Evolutionary conservation across 768 basidiomycete species (phyloP), one percentile per base, ranked within the genome.

Genomic region (Tylopilus rubrobrunneus): DNA sequence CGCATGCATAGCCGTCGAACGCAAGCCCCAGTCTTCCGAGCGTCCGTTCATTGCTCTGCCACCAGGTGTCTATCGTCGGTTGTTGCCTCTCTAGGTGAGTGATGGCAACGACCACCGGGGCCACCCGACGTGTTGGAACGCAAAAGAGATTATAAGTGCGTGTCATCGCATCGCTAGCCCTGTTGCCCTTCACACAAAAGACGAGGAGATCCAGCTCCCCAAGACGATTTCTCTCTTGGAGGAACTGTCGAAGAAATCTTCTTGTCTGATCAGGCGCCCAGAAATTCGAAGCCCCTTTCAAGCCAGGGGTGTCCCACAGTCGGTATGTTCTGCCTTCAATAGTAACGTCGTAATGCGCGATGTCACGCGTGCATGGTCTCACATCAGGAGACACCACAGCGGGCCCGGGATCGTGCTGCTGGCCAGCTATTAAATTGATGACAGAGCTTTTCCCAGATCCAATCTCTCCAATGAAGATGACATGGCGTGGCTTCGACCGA

Each of bases 401-500:
- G 3, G 14, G 36, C 1, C 29, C 29, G 29, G 7, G 1, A 7
- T 64, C 29, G 7, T 31, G 23, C n/a, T n/a, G n/a, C n/a, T n/a
- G n/a, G 19, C 55, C 63, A 7, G 57, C 55, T 39, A 77, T 57
- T 62, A 79, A 69, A 44, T 77, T 78, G 55, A 78, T 64, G 19
- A 77, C 58, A 0, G 73, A 75, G 55, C 74, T 76, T 58, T 78
- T 78, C 8, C 73, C 69, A 0, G 57, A 53, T 40, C 67, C 69
- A 1, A 54, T 60, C 45, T 69, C 69, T 28, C 69, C 72, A 45
- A 78, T 75, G 48, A 65, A 75, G 37, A 68, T 67, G 45, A 58
- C 71, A 8, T 77, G 73, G 48, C 64, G 63, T 10, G 5, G 52
- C 4, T 6, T 15, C 15, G 36, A 17, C 14, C 6, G 15, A 17